Base-by-base conservation (phyloP, 176 grass and related monocot species). In the Metroxylon sagu region DNA sequence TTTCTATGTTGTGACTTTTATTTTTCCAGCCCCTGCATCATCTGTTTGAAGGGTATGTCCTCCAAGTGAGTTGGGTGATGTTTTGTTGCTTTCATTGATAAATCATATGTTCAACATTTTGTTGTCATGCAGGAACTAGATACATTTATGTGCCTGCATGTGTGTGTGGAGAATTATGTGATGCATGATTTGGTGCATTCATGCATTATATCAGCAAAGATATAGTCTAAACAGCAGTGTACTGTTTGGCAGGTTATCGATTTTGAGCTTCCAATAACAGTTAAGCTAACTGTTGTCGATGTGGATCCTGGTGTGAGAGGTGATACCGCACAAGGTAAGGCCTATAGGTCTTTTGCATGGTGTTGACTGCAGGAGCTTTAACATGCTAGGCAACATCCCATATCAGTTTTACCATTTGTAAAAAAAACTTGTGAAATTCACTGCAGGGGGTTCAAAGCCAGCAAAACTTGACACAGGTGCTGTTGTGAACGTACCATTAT, bases 391-490 rank as follows among this genome's bases (percentile, higher is more conserved):
- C 35, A 43, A 43, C 35, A 43, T 43, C 35, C 12, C 8, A 43
- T 43, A 7, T 43, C 35, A 43, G 7, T 43, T 43, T 12, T 43
- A 43, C 35, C 35, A 43, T 43, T 43, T 43, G 35, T 43, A 10
- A 43, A 43, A 39, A 14, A 12, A 43, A 43, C 35, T 14, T 12
- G 35, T 10, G 8, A 43, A 43, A 43, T 43, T 43, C 35, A 75
- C 73, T 63, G 65, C 68, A 97, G 93, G 86, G 61, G 93, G 93
- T 62, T 83, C 87, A 76, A 97, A 90, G 18, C 84, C 87, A 23
- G 87, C 83, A 71, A 88, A 79, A 64, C 63, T 92, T 48, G 93
- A 97, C 62, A 97, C 93, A 53, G 93, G 93, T 72, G 81, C 80
- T 61, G 80, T 91, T 23, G 70, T 91, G 26, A 97, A 76, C 0